phyloP scores from a whole-genome alignment of 495 filamentous ascomycete species.

The Penicillium parvum region DNA sequence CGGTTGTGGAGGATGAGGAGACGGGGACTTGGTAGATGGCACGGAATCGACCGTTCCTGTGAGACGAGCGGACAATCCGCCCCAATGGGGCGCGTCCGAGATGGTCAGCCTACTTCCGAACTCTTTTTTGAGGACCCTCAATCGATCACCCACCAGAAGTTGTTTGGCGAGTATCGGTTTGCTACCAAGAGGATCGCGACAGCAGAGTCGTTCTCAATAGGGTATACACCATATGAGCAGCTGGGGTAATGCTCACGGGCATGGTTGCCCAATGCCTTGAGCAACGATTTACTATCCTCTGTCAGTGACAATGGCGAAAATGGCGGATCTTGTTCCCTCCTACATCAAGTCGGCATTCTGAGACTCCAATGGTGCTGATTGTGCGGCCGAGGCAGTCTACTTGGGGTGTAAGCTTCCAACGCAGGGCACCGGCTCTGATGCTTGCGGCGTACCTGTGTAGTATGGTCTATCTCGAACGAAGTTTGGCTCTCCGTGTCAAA shows the following conservation, averaged over 20 bases:
- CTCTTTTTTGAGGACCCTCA: neutral
- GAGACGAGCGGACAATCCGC: too few relatives aligned
- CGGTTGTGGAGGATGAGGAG: constrained; percentile 50
- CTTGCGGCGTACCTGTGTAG: constrained; percentile 55
- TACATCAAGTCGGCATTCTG: constrained; percentile 77
- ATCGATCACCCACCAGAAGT: constrained; percentile 72
- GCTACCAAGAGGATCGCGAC: constrained; percentile 82
- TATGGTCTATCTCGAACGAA: constrained; percentile 84
- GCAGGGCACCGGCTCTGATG: neutral
- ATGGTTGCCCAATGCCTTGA: constrained; percentile 72
- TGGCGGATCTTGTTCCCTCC: constrained; percentile 4
- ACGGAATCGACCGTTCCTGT: constrained; percentile 93
- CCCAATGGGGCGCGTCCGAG: too few relatives aligned
- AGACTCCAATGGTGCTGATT: constrained; percentile 79
- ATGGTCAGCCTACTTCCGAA: constrained; percentile 7
- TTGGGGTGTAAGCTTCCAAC: constrained; percentile 8
- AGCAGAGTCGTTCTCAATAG: constrained; percentile 67
- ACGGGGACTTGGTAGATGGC: constrained; percentile 69
- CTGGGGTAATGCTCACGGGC: constrained; percentile 85
- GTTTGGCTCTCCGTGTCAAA: constrained; percentile 82
- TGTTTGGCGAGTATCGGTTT: constrained; percentile 95
- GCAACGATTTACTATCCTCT: constrained; percentile 54
- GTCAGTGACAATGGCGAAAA: neutral
- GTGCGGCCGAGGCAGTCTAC: constrained; percentile 76
- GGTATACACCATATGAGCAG: constrained; percentile 72